These are phyloP conservation scores for Fraxinus albicans DNA, from an alignment of 305 asterid genomes.

Conservation along the genomic window DNA sequence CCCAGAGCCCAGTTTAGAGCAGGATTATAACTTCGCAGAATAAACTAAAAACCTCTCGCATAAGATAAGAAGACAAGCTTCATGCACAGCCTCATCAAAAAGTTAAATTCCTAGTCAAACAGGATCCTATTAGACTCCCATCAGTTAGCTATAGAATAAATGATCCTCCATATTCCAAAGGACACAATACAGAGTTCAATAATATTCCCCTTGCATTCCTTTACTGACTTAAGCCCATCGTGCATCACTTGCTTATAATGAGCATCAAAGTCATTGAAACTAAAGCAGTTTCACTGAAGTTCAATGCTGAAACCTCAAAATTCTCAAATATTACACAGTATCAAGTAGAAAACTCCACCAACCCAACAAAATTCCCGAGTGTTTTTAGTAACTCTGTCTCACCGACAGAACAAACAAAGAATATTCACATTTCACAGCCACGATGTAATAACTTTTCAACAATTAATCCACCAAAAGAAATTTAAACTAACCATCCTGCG, in stretches of 20 bases:
- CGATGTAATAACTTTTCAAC: background rate
- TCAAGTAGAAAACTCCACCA: background rate
- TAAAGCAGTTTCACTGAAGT: background rate
- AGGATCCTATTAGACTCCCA: background rate
- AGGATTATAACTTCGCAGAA: background rate
- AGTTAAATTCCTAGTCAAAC: background rate
- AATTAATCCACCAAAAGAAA: background rate
- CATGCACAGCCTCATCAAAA: background rate
- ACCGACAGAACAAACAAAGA: background rate
- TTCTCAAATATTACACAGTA: background rate
- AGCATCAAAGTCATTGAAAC: background rate
- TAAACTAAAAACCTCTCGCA: background rate
- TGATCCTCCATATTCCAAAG: background rate
- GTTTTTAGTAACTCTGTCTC: background rate
- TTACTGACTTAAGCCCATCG: background rate
- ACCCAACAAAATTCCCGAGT: background rate
- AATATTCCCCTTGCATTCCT: background rate
- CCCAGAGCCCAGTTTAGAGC: background rate
- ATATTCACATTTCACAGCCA: background rate
- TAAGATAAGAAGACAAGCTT: background rate
- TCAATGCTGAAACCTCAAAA: background rate
- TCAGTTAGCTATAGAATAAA: background rate
- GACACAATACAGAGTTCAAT: background rate
- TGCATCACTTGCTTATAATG: background rate
- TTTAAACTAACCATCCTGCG: conserved; percentile 75